Evolutionary conservation across 768 basidiomycete species (phyloP).

Genomic region (Mycena leptocephala): DNA sequence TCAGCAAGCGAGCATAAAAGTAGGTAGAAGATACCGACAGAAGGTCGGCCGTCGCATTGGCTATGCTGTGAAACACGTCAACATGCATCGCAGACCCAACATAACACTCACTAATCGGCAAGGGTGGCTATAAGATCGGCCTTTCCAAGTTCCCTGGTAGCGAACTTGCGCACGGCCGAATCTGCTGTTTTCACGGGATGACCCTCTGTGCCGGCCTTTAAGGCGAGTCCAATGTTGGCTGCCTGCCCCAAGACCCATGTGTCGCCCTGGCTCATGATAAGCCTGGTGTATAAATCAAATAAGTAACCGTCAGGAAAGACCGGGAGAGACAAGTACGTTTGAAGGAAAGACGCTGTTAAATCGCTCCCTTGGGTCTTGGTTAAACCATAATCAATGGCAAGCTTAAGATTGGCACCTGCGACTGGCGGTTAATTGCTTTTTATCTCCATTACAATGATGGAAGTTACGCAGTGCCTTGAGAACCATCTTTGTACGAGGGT

Average conservation of each 20-base stretch:
- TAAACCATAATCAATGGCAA: conserved; percentile 93
- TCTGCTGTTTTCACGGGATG: conserved; percentile 86
- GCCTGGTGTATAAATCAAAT: conserved; percentile 30
- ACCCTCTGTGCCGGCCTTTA: conserved; percentile 77
- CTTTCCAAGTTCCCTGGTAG: conserved; percentile 88
- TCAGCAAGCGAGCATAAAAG: not conserved
- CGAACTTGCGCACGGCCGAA: conserved; percentile 86
- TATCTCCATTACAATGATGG: not conserved
- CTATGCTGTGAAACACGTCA: conserved; percentile 66
- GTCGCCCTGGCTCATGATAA: conserved; percentile 98
- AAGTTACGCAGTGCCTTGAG: conserved; percentile 85
- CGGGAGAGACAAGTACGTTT: conserved; percentile 62
- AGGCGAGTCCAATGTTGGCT: conserved; percentile 76
- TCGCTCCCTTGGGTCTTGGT: conserved; percentile 82
- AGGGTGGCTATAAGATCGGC: conserved; percentile 85
- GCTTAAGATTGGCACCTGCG: conserved; percentile 86
- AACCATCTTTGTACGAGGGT: conserved; percentile 76
- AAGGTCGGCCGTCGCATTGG: conserved; percentile 84
- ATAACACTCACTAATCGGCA: conserved; percentile 86
- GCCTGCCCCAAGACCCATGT: conserved; percentile 87
- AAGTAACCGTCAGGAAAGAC: not conserved
- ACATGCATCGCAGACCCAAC: conserved; percentile 1
- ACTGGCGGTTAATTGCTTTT: conserved; percentile 9
- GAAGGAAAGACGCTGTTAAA: conserved; percentile 93
- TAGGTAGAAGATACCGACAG: conserved; percentile 41